A percentile compares a stretch with the other conserved stretches of the same genome.
These are phyloP conservation scores for Lecanicillium sp. DNA, from an alignment of 2,329 filamentous ascomycete species.

Conservation along the genomic window DNA sequence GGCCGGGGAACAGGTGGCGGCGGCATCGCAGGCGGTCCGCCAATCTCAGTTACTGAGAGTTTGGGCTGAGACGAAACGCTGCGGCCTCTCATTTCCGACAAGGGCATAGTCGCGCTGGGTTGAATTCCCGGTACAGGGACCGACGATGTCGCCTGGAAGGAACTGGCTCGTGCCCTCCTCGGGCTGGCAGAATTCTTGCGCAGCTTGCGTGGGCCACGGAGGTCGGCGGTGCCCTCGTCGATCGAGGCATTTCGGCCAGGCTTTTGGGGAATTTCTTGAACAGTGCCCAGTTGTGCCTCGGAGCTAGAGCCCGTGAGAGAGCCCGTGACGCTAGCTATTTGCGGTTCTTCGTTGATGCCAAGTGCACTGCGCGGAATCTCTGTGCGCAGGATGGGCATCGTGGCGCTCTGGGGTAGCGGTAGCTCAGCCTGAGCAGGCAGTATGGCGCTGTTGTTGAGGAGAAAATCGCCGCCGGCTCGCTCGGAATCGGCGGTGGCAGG, in stretches of 20 bases:
- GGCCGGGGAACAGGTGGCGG: constrained; percentile 6
- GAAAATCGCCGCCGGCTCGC: not conserved
- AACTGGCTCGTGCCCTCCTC: constrained; percentile 28
- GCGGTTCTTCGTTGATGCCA: constrained; percentile 7
- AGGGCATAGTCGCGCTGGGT: constrained; percentile 26
- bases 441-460: not conserved
- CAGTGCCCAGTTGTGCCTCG: not conserved
- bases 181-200: constrained; percentile 25
- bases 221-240: constrained; percentile 15
- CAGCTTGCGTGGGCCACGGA: constrained; percentile 23
- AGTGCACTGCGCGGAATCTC: constrained; percentile 5
- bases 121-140: constrained; percentile 21
- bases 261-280: constrained; percentile 16
- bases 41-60: constrained; percentile 15
- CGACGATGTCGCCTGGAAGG: constrained; percentile 23
- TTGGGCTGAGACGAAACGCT: constrained; percentile 44
- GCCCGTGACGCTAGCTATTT: constrained; percentile 1
- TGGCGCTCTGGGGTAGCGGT: not conserved
- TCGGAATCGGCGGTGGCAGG: not conserved
- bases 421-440: not conserved
- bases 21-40: constrained; percentile 7
- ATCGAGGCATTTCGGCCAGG: constrained; percentile 7
- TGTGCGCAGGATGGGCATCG: constrained; percentile 9
- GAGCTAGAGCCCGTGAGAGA: not conserved
- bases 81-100: constrained; percentile 33